A percentile compares a stretch with the other conserved stretches of the same genome.
Conservation (phyloP, 176 grass and related monocot species). For the Otatea glauca region DNA sequence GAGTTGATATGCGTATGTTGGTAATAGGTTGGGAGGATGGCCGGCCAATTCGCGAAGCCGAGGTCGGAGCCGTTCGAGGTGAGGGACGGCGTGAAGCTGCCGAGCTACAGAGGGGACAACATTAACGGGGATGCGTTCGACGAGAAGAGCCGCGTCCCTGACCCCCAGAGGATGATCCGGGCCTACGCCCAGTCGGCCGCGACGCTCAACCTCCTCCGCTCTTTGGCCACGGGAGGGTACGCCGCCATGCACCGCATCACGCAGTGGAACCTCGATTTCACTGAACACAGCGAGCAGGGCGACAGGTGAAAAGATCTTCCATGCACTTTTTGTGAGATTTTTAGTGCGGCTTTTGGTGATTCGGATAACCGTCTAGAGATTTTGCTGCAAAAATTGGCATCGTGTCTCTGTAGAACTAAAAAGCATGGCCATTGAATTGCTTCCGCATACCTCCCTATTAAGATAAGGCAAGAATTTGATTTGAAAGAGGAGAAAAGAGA, state of each 20-base stretch:
- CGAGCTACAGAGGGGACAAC: constrained; percentile 68
- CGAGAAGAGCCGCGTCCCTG: constrained; percentile 67
- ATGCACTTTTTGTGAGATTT: not conserved
- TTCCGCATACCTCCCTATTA: not conserved
- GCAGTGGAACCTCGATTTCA: constrained; percentile 84
- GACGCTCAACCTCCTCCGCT: constrained; percentile 71
- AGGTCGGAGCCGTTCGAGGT: constrained; percentile 59
- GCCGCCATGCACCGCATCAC: constrained; percentile 71
- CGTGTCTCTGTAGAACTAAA: not conserved
- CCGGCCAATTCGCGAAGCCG: constrained; percentile 76
- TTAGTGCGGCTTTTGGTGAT: not conserved
- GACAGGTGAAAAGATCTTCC: constrained; percentile 54
- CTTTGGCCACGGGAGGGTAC: constrained; percentile 78
- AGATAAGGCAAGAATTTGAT: not conserved
- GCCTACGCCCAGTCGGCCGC: constrained; percentile 67
- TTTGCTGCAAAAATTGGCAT: constrained; percentile 6
- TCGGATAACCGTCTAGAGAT: not conserved
- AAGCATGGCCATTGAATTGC: not conserved
- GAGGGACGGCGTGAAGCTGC: constrained; percentile 61
- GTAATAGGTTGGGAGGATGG: constrained; percentile 63
- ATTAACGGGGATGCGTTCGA: constrained; percentile 73
- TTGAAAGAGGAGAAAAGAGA: not conserved
- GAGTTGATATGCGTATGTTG: not conserved
- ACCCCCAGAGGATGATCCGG: constrained; percentile 74
- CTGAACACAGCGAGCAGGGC: constrained; percentile 64